A percentile compares a stretch with the other conserved stretches of the same genome.
Evolutionary conservation across 495 filamentous ascomycete species (phyloP).

Genomic region (Parathielavia appendiculata): DNA sequence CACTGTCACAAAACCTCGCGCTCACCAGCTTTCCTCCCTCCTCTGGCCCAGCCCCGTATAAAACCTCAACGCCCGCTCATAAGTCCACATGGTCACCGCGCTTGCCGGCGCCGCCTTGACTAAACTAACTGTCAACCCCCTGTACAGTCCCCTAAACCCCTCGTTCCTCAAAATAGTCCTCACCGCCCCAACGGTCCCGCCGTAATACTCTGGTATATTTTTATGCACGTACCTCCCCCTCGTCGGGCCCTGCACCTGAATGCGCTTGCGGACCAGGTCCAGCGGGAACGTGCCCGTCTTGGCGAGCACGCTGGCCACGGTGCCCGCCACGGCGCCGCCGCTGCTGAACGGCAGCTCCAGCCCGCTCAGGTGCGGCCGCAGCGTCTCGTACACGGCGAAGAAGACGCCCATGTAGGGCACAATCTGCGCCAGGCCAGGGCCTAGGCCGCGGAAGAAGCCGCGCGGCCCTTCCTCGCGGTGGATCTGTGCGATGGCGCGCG

Average conservation of each 20-base stretch:
- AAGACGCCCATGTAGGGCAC: conserved; percentile 96
- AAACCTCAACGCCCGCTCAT: conserved; percentile 65
- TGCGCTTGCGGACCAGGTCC: conserved; percentile 85
- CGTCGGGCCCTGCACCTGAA: conserved; percentile 94
- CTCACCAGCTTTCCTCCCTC: conserved; percentile 15
- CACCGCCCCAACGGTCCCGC: conserved; percentile 60
- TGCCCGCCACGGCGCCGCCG: conserved; percentile 74
- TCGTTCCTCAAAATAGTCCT: conserved; percentile 62
- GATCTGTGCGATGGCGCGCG: conserved; percentile 65
- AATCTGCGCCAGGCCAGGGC: conserved; percentile 76
- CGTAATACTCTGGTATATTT: conserved; percentile 87
- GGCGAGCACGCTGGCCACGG: conserved; percentile 68
- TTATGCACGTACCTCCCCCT: conserved; percentile 70
- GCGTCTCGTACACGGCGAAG: conserved; percentile 79
- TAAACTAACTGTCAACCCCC: conserved; percentile 81
- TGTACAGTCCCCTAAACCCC: conserved; percentile 76
- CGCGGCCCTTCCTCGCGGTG: conserved; percentile 61
- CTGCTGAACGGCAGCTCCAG: conserved; percentile 66
- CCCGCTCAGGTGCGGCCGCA: conserved; percentile 48
- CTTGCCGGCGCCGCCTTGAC: conserved; percentile 92
- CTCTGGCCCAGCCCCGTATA: conserved; percentile 42
- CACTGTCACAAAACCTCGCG: background rate
- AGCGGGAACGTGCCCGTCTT: conserved; percentile 91
- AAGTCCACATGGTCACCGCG: conserved; percentile 98
- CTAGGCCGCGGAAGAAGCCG: conserved; percentile 84